Evolutionary conservation across 2,329 filamentous ascomycete species (phyloP).

Genomic region (Didymella pomorum): DNA sequence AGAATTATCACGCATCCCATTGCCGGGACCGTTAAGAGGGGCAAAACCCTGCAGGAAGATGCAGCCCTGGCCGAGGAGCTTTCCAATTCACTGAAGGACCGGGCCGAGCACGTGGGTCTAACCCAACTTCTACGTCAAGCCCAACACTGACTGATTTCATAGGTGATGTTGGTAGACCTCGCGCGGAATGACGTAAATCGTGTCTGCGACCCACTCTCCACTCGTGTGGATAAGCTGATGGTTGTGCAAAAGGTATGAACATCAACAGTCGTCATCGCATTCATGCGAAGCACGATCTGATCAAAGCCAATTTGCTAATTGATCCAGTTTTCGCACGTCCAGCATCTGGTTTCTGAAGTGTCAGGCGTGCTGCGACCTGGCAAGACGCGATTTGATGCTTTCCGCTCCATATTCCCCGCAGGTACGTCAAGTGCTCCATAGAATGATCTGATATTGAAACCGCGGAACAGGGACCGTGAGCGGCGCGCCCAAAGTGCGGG

Average conservation of each 20-base stretch:
- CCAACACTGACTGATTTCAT: slow-evolving; percentile 45
- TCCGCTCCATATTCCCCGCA: slow-evolving; percentile 95
- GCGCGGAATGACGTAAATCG: slow-evolving; percentile 97
- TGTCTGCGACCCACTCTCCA: slow-evolving; percentile 88
- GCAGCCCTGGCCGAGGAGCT: slow-evolving; percentile 79
- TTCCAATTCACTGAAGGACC: slow-evolving; percentile 83
- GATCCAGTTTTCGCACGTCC: slow-evolving; percentile 85
- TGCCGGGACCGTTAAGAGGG: slow-evolving; percentile 91
- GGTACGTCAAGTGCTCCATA: slow-evolving; percentile 56
- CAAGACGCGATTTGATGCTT: slow-evolving; percentile 92
- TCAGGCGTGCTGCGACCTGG: slow-evolving; percentile 84
- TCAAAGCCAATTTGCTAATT: slow-evolving; percentile 20
- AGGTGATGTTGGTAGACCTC: slow-evolving; percentile 97
- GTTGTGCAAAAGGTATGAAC: slow-evolving; percentile 58
- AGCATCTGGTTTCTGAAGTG: slow-evolving; percentile 95
- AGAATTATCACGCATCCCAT: slow-evolving; percentile 96
- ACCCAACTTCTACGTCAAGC: slow-evolving; percentile 54
- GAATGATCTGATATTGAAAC: slow-evolving; percentile 24
- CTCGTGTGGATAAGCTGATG: slow-evolving; percentile 92
- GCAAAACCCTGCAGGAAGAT: slow-evolving; percentile 82
- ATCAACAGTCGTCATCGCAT: slow-evolving; percentile 16
- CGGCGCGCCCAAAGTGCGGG: slow-evolving; percentile 92
- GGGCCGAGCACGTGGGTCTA: slow-evolving; percentile 49
- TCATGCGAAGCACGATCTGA: slow-evolving; percentile 12
- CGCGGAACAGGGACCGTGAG: slow-evolving; percentile 72